These are phyloP conservation scores for Chaetomiaceae sp. DNA, from an alignment of 2,329 filamentous ascomycete species.

Conservation along the genomic window DNA sequence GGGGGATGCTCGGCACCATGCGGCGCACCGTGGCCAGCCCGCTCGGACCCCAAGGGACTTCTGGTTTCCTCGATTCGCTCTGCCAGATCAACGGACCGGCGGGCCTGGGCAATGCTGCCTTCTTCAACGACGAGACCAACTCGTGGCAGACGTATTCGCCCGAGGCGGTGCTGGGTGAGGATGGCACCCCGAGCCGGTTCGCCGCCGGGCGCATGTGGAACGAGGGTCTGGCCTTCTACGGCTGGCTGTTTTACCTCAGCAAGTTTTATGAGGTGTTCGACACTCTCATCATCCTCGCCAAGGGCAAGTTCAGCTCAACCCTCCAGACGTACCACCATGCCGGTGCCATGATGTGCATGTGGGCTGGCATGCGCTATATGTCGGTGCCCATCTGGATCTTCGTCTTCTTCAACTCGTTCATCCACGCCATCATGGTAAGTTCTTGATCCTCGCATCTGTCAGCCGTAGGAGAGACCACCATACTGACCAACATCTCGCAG, in stretches of 20 bases:
- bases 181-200: slow-evolving; percentile 61
- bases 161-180: slow-evolving; percentile 47
- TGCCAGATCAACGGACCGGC: slow-evolving; percentile 86
- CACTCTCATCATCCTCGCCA: slow-evolving; percentile 90
- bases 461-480: not conserved
- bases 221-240: slow-evolving; percentile 94
- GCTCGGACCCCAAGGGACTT: slow-evolving; percentile 59
- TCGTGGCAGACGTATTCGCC: slow-evolving; percentile 63
- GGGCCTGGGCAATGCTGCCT: slow-evolving; percentile 75
- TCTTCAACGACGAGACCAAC: slow-evolving; percentile 60
- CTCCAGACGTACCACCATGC: slow-evolving; percentile 99
- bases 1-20: slow-evolving; percentile 76
- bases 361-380: slow-evolving; percentile 96
- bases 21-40: slow-evolving; percentile 61
- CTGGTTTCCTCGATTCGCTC: slow-evolving; percentile 74
- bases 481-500: slow-evolving; percentile 43
- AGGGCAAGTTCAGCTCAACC: slow-evolving; percentile 92
- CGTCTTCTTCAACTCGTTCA: slow-evolving; percentile 85
- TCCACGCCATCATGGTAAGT: slow-evolving; percentile 92
- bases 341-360: slow-evolving; percentile 99
- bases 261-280: slow-evolving; percentile 99
- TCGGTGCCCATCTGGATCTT: slow-evolving; percentile 97
- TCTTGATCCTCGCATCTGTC: too few species aligned
- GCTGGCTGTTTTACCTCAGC: slow-evolving; percentile 97
- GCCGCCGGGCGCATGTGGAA: slow-evolving; percentile 89